These are phyloP conservation scores for Hygrophila difformis DNA, from an alignment of 257 asterid genomes.

Conservation along the genomic window DNA sequence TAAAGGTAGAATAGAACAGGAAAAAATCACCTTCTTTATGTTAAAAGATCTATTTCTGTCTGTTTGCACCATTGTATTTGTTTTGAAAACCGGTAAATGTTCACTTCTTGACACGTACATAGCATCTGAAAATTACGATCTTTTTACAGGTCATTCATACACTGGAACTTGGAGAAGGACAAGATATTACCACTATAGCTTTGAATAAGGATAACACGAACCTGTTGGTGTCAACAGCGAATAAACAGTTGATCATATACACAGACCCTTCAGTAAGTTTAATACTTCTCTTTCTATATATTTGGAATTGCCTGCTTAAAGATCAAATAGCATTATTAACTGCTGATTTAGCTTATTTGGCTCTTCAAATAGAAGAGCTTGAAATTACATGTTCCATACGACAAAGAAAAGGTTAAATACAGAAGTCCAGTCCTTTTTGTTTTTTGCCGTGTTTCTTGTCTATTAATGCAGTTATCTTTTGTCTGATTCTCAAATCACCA, in stretches of 20 bases:
- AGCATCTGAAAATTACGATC: constrained; percentile 10
- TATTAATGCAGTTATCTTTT: neutral
- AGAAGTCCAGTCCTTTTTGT: neutral
- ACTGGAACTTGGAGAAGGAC: constrained; percentile 67
- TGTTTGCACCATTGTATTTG: too few species aligned
- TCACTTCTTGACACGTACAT: neutral
- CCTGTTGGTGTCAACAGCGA: constrained; percentile 84
- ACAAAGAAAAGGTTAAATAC: neutral
- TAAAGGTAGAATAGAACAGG: constrained; percentile 42
- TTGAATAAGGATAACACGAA: constrained; percentile 79
- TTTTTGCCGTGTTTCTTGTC: neutral
- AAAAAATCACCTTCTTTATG: neutral
- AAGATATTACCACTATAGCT: constrained; percentile 64
- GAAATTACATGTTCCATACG: neutral
- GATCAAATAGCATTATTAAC: neutral
- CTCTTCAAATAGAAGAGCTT: neutral
- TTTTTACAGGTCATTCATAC: constrained; percentile 54
- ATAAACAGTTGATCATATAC: constrained; percentile 70
- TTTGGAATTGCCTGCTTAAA: neutral
- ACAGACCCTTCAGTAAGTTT: constrained; percentile 95
- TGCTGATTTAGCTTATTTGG: neutral
- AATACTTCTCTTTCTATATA: constrained; percentile 7
- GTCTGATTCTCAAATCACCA: too few species aligned
- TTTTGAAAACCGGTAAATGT: neutral
- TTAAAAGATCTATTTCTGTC: too few species aligned